Base-by-base conservation (phyloP, 2,329 filamentous ascomycete species). In the Aspergillus aculeatus region DNA sequence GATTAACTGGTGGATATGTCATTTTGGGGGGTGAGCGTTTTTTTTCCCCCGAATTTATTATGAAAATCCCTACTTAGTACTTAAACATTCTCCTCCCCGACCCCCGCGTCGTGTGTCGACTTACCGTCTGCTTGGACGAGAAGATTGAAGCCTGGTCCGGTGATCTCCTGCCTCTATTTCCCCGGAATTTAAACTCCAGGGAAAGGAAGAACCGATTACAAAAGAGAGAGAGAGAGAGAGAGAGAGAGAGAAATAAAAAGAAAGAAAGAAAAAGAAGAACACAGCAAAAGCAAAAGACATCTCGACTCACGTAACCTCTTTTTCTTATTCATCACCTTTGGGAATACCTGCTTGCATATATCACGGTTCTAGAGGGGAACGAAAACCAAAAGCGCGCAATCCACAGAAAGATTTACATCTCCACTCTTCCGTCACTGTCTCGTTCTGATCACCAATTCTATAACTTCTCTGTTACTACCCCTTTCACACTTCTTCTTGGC, bases 81-180 rank as follows among this genome's bases (percentile, higher is more conserved):
- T 73, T 73, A 74, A 74, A 66, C 66, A 61, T 66, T 67, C 65
- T 60, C 62, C 52, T 65, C 63, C 69, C 66, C 66, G 55, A 41
- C 53, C 62, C 68, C 64, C 64, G 62, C 54, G 59, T 62, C 62
- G 66, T 55, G 54, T 56, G 63, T 65, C 57, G 57, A 60, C 63
- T 66, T 64, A 10, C 60, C 57, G 63, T 59, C 62, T 62, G 57
- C 50, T 63, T 66, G 66, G 63, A 67, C 63, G 63, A 63, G 23
- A 58, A 58, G 60, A 52, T 61, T 58, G 54, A 52, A 60, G 38
- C 41, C 23, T 54, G 35, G 50, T 54, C 57, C 57, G 31, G 57
- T 55, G 52, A 54, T 50, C 21, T 24, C 19, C 26, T 12, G 47
- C 21, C 53, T 47, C 38, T 10, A 7, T 7, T 44, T 19, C 5